Evolutionary conservation across 345 rosid species (phyloP).

Genomic region (Brassica napus): DNA sequence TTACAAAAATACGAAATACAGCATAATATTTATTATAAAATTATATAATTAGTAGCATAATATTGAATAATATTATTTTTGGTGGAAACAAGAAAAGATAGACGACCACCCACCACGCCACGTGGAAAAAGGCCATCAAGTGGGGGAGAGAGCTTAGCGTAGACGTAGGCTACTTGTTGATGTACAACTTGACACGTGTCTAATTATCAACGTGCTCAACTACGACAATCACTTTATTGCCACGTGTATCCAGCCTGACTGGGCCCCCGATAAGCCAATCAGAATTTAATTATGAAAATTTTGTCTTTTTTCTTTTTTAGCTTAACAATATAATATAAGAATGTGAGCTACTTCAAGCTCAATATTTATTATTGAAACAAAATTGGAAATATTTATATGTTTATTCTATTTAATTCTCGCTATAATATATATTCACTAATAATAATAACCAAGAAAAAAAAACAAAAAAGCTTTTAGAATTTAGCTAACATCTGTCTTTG

Average conservation of each 20-base stretch:
- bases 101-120: conserved; percentile 42
- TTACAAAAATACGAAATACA: not conserved
- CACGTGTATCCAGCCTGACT: conserved; percentile 44
- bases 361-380: not conserved
- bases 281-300: not conserved
- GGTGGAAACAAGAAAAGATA: conserved; percentile 5
- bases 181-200: conserved; percentile 36
- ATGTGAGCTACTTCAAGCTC: conserved; percentile 1
- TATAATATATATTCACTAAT: not conserved
- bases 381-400: not conserved
- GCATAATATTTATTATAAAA: not conserved
- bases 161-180: conserved; percentile 36
- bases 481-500: not conserved
- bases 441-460: not conserved
- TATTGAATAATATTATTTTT: not conserved
- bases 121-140: conserved; percentile 38
- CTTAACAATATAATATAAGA: not conserved
- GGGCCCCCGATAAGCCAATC: conserved; percentile 32
- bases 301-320: not conserved
- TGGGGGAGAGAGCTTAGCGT: conserved; percentile 39
- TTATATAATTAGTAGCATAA: not conserved
- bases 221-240: conserved; percentile 34
- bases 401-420: not conserved
- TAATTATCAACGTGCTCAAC: conserved; percentile 33
- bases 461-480: not conserved